Evolutionary conservation across 257 asterid genomes (phyloP), one percentile per base, ranked within the genome.

Genomic region (Asclepias syriaca): DNA sequence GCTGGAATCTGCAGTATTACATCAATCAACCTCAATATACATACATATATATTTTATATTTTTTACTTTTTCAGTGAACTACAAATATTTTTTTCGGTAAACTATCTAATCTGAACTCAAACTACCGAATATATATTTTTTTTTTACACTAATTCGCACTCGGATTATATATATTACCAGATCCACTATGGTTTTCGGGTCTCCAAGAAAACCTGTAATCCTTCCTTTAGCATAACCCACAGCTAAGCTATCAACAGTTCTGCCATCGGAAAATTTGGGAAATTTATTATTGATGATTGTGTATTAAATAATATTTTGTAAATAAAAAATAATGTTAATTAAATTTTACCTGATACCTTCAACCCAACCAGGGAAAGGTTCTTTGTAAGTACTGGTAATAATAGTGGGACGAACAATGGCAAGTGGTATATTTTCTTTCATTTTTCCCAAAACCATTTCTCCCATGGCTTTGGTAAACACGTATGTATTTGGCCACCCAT

Each of bases 181-280:
- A 74, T 93, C 98, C n/a, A 91, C 50, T 39, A 85, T 40, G 65
- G 91, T 85, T 22, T 80, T 74, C 32, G 96, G 90, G 60, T 85
- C 71, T 10, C 96, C 97, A 48, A 79, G 90, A 70, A 93, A 84
- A 72, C 91, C 88, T 18, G 86, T 70, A 8, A 91, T 13, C 79
- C 75, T 93, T 72, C 98, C 98, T 75, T 87, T 89, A n/a, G 92
- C 98, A 75, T 88, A 93, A 70, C 90, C 97, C 77, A 91, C 83
- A 0, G 85, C 93, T 48, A 93, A 56, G 87, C 98, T 91, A 77
- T 93, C 98, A 27, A 93, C 83, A 29, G 97, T 93, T 77, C 96
- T 93, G 92, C 32, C 19, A 51, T 59, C 34, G 40, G 32, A 43
- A 74, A 53, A 24, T 24, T 24, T 24, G 27, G 27, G 27, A n/a